Evolutionary conservation across 176 grass and related monocot genomes (phyloP), one percentile per base, ranked within the genome.

Genomic region (Juncus effusus): DNA sequence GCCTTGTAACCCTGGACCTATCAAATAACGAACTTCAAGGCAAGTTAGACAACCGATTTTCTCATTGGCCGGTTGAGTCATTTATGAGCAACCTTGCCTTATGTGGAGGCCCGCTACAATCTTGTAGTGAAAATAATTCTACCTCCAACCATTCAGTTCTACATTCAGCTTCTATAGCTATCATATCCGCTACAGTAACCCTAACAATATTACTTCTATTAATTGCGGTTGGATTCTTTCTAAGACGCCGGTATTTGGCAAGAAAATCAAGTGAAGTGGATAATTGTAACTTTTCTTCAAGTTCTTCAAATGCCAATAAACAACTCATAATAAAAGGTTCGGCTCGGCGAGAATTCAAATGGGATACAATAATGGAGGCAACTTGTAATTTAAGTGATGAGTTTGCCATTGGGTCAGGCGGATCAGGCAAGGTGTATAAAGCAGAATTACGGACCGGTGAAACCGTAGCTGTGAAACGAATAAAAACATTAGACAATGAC

Each of bases 311-410:
- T 53, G 60, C 81, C 5, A 79, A 78, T 67, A 72, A 78, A 47
- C 89, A 90, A n/a, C 56, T 87, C 36, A 59, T 87, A 3, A 16
- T 90, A 12, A 90, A 90, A 57, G 83, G 89, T 42, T 90, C 83
- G 35, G 73, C 69, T 70, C 77, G 80, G 65, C 72, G 83, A 40
- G 89, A 93, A 28, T 84, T 99, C 73, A 87, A 78, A 67, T 99
- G 95, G 95, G 95, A 93, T n/a, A 70, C 78, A 13, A 99, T 99
- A 83, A 94, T 94, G 89, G 80, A 99, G 49, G 88, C 85, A 37
- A 99, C 88, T 3, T 52, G 69, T 47, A 93, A 99, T 78, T 62
- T 93, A 60, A 99, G 82, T 57, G 88, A 99, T 16, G 80, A 90
- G 61, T 99, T 80, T 61, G 80, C 78, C 42, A 78, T 99, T 44